Conservation (phyloP, 805 yeast species). For the Blastobotrys muscicola region DNA sequence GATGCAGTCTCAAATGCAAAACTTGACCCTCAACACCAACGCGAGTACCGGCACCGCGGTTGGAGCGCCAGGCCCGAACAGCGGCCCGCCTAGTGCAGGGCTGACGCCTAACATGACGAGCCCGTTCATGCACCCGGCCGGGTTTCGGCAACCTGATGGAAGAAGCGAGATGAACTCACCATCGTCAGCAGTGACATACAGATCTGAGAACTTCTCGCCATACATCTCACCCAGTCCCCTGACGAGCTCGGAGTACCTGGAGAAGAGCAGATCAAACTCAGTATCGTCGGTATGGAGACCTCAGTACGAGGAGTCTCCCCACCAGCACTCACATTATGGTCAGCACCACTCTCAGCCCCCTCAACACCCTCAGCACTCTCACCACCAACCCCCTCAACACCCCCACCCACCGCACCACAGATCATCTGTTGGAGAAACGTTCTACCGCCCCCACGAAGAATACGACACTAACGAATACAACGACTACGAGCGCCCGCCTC, state of each 20-base stretch:
- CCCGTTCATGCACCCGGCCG: not conserved
- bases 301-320: not conserved
- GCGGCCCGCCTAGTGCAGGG: not conserved
- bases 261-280: constrained; percentile 1
- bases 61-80: not conserved
- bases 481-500: not conserved
- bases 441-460: not conserved
- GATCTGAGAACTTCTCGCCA: constrained; percentile 3
- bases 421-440: not conserved
- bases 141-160: not conserved
- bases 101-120: not conserved
- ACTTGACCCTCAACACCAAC: not conserved
- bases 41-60: not conserved
- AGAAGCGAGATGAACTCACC: constrained; percentile 3
- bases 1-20: constrained; percentile 7
- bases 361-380: not conserved
- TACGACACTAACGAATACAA: not conserved
- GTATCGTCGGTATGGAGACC: constrained; percentile 4
- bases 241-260: not conserved
- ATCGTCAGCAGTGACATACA: not conserved
- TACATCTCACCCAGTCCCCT: constrained; percentile 5
- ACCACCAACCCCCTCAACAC: not conserved
- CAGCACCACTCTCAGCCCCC: not conserved
- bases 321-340: not conserved
- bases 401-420: not conserved